Base-by-base conservation (phyloP, 805 yeast species). In the Cyberlindnera veronae region DNA sequence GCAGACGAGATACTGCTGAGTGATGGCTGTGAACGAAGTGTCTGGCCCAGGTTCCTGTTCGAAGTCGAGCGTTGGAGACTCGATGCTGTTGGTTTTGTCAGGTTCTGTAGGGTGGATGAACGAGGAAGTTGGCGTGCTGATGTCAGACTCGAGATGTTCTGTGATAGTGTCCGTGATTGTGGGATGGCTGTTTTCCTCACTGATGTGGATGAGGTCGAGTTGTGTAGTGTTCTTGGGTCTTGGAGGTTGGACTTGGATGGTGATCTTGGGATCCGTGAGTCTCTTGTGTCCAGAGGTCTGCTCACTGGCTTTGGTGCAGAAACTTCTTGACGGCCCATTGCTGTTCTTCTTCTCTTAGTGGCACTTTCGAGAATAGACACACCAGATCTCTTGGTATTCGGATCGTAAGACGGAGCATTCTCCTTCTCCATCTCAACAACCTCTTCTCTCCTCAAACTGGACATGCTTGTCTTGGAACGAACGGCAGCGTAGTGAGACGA, bases 401-500 rank as follows among this genome's bases (percentile, higher is more conserved):
- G 55, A 26, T 53, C 56, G 34, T 54, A 54, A 3, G 45, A 37
- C 8, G 54, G 52, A 1, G 45, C 27, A 23, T 52, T 56, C 32
- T 56, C 60, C 36, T 55, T 51, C 31, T 51, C 53, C 27, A 42
- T 24, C 27, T 52, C 60, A 3, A n/a, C n/a, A n/a, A 45, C 29
- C 15, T 46, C 53, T 14, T 45, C 42, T 29, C 48, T 39, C 21
- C 33, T 29, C 12, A 34, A 13, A 14, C 40, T 29, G 4, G 42
- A 34, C 6, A 18, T 10, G 6, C 33, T 26, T 10, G 19, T n/a
- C 30, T 36, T 31, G 16, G 44, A 16, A 38, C 55, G 45, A n/a
- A 39, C 27, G 1, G 57, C 55, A 7, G 64, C 57, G 34, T 62
- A 63, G 45, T 64, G 67, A 0, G 51, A 34, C 2, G 60, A 58